Evolutionary conservation across 2,329 filamentous ascomycete genomes (phyloP).

Genomic region (Tothia fuscella): DNA sequence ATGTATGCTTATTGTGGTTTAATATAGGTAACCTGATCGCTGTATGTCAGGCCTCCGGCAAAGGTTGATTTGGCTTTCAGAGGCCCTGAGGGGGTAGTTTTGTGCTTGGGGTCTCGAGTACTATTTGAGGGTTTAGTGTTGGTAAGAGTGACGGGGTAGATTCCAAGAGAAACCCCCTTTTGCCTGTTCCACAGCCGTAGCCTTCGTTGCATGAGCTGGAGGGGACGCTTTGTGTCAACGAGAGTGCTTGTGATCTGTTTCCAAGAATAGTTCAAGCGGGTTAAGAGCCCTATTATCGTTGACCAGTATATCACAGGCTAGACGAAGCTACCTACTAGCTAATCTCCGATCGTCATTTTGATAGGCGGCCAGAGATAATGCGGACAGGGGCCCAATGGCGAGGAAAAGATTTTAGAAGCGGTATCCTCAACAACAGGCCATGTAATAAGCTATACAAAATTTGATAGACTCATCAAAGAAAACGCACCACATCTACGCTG

Average conservation of each 20-base stretch:
- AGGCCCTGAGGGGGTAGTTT: too few species aligned
- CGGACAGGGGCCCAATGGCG: slow-evolving; percentile 36
- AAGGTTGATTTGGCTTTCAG: too few species aligned
- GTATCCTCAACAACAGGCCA: slow-evolving; percentile 19
- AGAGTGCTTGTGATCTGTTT: slow-evolving; percentile 40
- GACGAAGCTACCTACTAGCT: slow-evolving; percentile 49
- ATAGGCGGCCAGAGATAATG: slow-evolving; percentile 40
- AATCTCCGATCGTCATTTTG: slow-evolving; percentile 38
- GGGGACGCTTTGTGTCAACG: slow-evolving; percentile 52
- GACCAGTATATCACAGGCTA: slow-evolving; percentile 56
- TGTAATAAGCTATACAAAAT: slow-evolving; percentile 17
- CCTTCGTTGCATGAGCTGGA: slow-evolving; percentile 46
- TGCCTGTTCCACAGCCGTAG: slow-evolving; percentile 39
- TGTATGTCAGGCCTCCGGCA: too few species aligned
- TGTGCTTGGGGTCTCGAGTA: too few species aligned
- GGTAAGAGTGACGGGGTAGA: too few species aligned
- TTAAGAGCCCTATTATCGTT: slow-evolving; percentile 34
- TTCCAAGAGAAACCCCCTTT: too few species aligned
- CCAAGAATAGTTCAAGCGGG: slow-evolving; percentile 38
- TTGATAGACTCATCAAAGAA: slow-evolving; percentile 27
- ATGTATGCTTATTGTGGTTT: too few species aligned
- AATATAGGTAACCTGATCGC: too few species aligned
- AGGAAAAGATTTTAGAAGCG: slow-evolving; percentile 36
- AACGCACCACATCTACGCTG: slow-evolving; percentile 34
- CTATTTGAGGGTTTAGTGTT: too few species aligned